These are phyloP conservation scores for Zizania latifolia DNA, from an alignment of 176 grass and related monocot genomes.

Conservation along the genomic window DNA sequence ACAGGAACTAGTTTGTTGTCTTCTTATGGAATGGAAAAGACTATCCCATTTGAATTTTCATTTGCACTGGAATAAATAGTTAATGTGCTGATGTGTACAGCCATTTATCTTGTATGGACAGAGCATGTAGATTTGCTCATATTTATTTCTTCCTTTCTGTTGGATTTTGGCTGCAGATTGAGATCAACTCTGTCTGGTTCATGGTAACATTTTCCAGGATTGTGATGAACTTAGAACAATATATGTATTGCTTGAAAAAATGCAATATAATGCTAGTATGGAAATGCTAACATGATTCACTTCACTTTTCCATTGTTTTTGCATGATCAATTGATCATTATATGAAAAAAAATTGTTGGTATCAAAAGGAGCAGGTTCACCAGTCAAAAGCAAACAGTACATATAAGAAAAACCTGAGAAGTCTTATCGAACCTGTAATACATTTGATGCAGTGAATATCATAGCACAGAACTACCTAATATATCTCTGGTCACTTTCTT, in stretches of 20 bases:
- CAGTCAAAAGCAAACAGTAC: neutral
- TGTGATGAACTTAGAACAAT: neutral
- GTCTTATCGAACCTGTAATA: neutral
- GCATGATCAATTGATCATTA: neutral
- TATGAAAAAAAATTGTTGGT: neutral
- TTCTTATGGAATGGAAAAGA: neutral
- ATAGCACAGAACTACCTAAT: neutral
- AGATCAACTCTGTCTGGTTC: neutral
- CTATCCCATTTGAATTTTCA: neutral
- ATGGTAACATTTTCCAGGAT: neutral
- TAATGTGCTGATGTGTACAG: neutral
- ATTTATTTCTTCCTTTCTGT: slow-evolving; percentile 5
- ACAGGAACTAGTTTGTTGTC: neutral
- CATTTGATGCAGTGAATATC: neutral
- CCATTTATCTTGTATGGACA: neutral
- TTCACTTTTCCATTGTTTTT: neutral
- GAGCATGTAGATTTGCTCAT: neutral
- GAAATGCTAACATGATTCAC: neutral
- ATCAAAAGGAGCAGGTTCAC: neutral
- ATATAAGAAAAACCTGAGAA: neutral
- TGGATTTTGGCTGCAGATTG: neutral
- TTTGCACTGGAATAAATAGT: neutral
- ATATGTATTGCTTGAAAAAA: neutral
- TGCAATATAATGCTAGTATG: neutral
- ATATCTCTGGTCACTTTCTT: neutral